A percentile compares a stretch with the other conserved stretches of the same genome.
phyloP scores from a whole-genome alignment of 805 yeast genomes.

The Wickerhamomyces hampshirensis region DNA sequence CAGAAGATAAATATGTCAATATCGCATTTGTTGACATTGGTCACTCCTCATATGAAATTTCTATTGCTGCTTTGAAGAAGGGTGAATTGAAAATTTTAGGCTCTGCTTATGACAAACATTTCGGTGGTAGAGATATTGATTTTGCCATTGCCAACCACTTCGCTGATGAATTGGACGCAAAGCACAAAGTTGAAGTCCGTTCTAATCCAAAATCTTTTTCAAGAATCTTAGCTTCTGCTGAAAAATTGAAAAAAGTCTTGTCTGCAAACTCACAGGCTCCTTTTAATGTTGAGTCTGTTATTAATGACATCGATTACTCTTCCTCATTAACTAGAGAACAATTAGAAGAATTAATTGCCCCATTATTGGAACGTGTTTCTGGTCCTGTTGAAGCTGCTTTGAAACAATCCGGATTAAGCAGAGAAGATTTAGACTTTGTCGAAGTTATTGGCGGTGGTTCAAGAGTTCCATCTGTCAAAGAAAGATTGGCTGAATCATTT shows the following conservation, averaged over 20 bases:
- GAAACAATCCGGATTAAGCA: conserved; percentile 66
- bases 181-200: conserved; percentile 90
- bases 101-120: conserved; percentile 89
- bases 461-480: conserved; percentile 92
- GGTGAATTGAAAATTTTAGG: conserved; percentile 95
- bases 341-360: conserved; percentile 83
- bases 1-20: conserved; percentile 87
- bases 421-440: conserved; percentile 78
- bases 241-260: conserved; percentile 89
- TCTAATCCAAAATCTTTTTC: conserved; percentile 92
- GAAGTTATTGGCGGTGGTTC: conserved; percentile 98
- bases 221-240: conserved; percentile 89
- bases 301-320: conserved; percentile 95
- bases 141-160: conserved; percentile 90
- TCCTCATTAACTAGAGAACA: conserved; percentile 86
- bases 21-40: conserved; percentile 97
- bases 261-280: conserved; percentile 96
- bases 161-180: conserved; percentile 84
- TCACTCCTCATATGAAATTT: conserved; percentile 89
- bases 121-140: conserved; percentile 98
- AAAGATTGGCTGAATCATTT: conserved; percentile 71
- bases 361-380: conserved; percentile 70
- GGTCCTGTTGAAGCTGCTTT: conserved; percentile 81
- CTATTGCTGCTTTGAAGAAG: conserved; percentile 86
- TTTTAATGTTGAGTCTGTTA: conserved; percentile 90